A percentile compares a stretch with the other conserved stretches of the same genome.
These are phyloP conservation scores for Leptomonas pyrrhocoris DNA, from an alignment of 208 protist species.

Conservation along the genomic window DNA sequence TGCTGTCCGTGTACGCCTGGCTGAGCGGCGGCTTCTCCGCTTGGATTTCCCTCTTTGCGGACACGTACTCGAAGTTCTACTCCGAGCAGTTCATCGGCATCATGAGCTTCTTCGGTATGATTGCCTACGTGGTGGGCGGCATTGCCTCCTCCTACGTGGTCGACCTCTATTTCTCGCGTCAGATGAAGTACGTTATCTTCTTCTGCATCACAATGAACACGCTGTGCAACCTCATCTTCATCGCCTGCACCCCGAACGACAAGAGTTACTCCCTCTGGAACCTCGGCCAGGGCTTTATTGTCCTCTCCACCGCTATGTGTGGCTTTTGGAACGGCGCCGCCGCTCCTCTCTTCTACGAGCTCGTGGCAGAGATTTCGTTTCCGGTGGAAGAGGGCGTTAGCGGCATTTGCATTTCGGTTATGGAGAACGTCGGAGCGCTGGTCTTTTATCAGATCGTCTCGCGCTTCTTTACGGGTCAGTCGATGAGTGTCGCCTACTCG, in stretches of 20 bases:
- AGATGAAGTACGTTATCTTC: constrained; percentile 92
- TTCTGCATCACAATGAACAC: constrained; percentile 84
- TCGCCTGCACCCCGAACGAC: constrained; percentile 80
- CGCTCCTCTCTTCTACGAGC: constrained; percentile 86
- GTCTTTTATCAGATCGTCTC: constrained; percentile 85
- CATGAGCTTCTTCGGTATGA: constrained; percentile 87
- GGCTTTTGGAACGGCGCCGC: constrained; percentile 89
- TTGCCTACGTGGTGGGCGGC: constrained; percentile 76
- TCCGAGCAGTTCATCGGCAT: constrained; percentile 76
- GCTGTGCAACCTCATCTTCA: constrained; percentile 78
- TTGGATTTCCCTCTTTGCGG: constrained; percentile 87
- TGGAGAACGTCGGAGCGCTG: constrained; percentile 84
- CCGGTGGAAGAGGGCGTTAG: constrained; percentile 87
- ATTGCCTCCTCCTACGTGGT: constrained; percentile 78
- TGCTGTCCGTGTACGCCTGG: constrained; percentile 86
- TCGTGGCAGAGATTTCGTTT: constrained; percentile 86
- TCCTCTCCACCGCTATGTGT: constrained; percentile 73
- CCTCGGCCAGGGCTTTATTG: constrained; percentile 68
- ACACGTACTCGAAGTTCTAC: constrained; percentile 69
- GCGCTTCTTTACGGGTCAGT: constrained; percentile 66
- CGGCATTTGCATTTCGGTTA: constrained; percentile 79
- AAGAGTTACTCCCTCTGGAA: constrained; percentile 75
- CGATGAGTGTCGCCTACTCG: constrained; percentile 85
- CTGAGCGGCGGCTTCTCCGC: constrained; percentile 81
- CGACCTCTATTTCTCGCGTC: constrained; percentile 80